Base-by-base conservation (phyloP, 139 green algal species). In the Mychonastes homosphaera region DNA sequence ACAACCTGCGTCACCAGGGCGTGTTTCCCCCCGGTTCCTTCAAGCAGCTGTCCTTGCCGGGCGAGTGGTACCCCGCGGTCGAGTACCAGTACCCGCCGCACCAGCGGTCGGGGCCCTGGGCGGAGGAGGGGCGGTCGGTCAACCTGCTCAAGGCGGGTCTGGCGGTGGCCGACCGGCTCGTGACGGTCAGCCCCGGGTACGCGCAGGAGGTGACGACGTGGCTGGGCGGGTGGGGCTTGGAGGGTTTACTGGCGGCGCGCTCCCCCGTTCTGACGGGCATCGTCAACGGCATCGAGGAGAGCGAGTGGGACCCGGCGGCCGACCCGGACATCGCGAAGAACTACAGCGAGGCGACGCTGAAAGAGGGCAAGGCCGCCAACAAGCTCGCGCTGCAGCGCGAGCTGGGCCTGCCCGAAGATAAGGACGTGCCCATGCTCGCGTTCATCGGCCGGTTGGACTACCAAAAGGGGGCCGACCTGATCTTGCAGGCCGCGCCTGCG, bases 1-100 rank as follows among this genome's bases (percentile, higher is more conserved):
- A 95, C 73, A 95, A 95, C 64, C 73, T 95, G 27, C 49, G 71
- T 10, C 78, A 87, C 63, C 85, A 94, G 82, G 85, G 85, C 26
- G 83, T 90, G 28, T 89, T 79, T 62, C 56, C 77, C 2, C 81
- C 83, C 0, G 26, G 30, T 36, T 82, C 74, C 1, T 91, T 78
- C 59, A 40, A 55, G 2, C 64, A 54, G 33, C 74, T 95, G 24
- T 77, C 75, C 28, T 67, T 96, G 32, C 84, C 84, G 0, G 48
- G n/a, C 15, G 53, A 85, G 26, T 96, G 87, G 87, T 95, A 96
- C 71, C 53, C 67, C 35, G 60, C 60, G 23, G 47, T 96, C 40
- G 88, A 96, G 74, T 96, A 67, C 60, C 83, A 90, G 72, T 93
- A 89, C 60, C 85, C 85, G 1, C 78, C 79, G 4, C 71, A 90